Percentiles rank a stretch among this genome's conserved stretches.
phyloP scores from a whole-genome alignment of 306 rosid species.

The Dalbergia cultrata region DNA sequence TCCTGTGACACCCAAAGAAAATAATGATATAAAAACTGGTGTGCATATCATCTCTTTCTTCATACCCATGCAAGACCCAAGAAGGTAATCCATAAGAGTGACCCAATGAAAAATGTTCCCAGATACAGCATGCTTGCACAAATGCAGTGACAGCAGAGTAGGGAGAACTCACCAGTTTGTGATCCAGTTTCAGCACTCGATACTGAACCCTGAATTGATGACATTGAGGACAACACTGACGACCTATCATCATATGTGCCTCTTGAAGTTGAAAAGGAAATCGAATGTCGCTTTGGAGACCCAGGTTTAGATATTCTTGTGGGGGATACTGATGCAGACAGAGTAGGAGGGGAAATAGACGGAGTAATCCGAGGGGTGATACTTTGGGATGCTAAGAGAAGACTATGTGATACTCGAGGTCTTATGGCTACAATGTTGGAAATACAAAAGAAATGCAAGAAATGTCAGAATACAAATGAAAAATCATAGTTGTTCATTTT shows the following conservation, averaged over 20 bases:
- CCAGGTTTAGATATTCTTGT: constrained; percentile 74
- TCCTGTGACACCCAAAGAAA: constrained; percentile 57
- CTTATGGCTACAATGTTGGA: constrained; percentile 53
- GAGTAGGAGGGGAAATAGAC: constrained; percentile 77
- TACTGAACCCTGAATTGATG: constrained; percentile 55
- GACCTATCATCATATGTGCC: constrained; percentile 77
- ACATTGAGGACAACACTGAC: constrained; percentile 55
- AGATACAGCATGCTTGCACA: constrained; percentile 29
- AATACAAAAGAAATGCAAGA: constrained; percentile 36
- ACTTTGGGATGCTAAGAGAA: constrained; percentile 79
- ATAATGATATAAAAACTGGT: neutral
- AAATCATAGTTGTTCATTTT: constrained; percentile 30
- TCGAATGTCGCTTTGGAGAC: constrained; percentile 83
- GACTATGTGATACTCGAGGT: constrained; percentile 71
- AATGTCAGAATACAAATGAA: constrained; percentile 33
- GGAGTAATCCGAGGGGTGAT: constrained; percentile 84
- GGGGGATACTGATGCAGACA: constrained; percentile 88
- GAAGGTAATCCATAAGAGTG: constrained; percentile 14
- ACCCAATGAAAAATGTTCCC: constrained; percentile 23
- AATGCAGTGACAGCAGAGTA: constrained; percentile 7
- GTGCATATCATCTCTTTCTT: constrained; percentile 23
- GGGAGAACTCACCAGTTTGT: constrained; percentile 70
- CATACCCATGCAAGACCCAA: constrained; percentile 20
- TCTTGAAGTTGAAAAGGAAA: constrained; percentile 80
- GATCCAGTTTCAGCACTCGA: constrained; percentile 68